Base-by-base conservation (phyloP, 768 basidiomycete genomes). In the Calocybe indica region DNA sequence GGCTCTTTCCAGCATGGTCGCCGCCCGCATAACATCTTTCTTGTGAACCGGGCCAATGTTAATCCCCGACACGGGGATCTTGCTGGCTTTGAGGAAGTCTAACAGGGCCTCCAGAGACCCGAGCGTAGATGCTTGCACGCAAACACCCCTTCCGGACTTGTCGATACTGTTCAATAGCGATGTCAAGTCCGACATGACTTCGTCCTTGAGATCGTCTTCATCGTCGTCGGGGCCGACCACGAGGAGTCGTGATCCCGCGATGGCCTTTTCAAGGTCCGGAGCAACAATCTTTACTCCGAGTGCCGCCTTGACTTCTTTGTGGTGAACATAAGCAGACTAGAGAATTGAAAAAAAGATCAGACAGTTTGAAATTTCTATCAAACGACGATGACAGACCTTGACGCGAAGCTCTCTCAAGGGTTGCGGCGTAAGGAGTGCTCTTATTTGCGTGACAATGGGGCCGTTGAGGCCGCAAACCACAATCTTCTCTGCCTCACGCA, bases 41-140 rank as follows among this genome's bases (percentile, higher is more conserved):
- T 92, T 94, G 72, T 92, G 87, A 11, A 99, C 89, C 6, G 95
- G 94, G 8, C 96, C 96, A 51, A 99, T 96, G 66, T 95, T 95
- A 69, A 98, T 95, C 12, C 90, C 91, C 7, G 90, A 91, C 2
- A 99, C 95, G 1, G 96, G 95, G 53, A 98, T 98, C 71, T 98
- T 95, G 78, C 88, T 92, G 46, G 72, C 70, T 68, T 89, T 88
- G 62, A 99, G 73, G 83, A 98, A 98, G 56, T 97, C 95, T 42
- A 99, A 75, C 47, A 99, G 72, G 1, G 96, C 96, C 65, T 99
- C 96, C 35, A 99, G 78, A 9, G 96, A 96, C 49, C 96, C 96
- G 36, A 99, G 80, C 5, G 96, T 99, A 45, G 90, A 93, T 5
- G 96, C 92, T 63, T 98, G 96, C 8, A 99, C 96, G 58, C 90